Evolutionary conservation across 139 green algal genomes (phyloP).

Genomic region (Pseudopediastrum boryanum): DNA sequence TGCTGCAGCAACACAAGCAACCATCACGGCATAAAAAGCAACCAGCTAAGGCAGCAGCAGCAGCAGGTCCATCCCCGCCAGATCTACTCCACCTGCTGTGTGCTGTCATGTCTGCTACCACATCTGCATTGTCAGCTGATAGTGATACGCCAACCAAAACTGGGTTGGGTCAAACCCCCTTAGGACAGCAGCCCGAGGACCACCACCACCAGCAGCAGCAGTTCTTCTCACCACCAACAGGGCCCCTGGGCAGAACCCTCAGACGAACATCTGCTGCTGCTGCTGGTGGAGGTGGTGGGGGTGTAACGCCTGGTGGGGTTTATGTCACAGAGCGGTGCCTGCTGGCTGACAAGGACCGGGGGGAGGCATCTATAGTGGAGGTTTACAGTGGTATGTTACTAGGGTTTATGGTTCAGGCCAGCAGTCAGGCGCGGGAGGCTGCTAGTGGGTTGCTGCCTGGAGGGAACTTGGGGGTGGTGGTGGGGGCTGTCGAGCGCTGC

Average conservation of each 20-base stretch:
- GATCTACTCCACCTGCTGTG: conserved; percentile 59
- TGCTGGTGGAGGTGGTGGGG: too few relatives aligned
- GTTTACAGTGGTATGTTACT: conserved; percentile 75
- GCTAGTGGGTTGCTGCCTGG: conserved; percentile 45
- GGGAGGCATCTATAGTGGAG: conserved; percentile 65
- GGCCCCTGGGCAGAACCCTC: too few relatives aligned
- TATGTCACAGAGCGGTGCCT: too few relatives aligned
- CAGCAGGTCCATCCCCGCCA: background rate
- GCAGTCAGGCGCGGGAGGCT: background rate
- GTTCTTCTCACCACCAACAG: too few relatives aligned
- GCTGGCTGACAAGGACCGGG: conserved; percentile 11
- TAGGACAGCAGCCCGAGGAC: background rate
- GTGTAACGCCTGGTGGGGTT: too few relatives aligned
- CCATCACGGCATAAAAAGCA: background rate
- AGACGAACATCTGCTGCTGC: too few relatives aligned
- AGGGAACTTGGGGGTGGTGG: conserved; percentile 52
- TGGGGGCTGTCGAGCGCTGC: conserved; percentile 50
- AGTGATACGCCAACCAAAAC: background rate
- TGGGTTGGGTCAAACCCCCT: background rate
- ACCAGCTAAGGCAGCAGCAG: conserved; percentile 1
- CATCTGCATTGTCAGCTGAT: background rate
- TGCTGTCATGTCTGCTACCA: conserved; percentile 36
- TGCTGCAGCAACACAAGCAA: background rate
- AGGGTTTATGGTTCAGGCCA: conserved; percentile 69
- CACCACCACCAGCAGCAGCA: background rate